A percentile compares a stretch with the other conserved stretches of the same genome.
These are phyloP conservation scores for Phaffia rhodozyma DNA, from an alignment of 1,284 basidiomycete genomes.

Conservation along the genomic window DNA sequence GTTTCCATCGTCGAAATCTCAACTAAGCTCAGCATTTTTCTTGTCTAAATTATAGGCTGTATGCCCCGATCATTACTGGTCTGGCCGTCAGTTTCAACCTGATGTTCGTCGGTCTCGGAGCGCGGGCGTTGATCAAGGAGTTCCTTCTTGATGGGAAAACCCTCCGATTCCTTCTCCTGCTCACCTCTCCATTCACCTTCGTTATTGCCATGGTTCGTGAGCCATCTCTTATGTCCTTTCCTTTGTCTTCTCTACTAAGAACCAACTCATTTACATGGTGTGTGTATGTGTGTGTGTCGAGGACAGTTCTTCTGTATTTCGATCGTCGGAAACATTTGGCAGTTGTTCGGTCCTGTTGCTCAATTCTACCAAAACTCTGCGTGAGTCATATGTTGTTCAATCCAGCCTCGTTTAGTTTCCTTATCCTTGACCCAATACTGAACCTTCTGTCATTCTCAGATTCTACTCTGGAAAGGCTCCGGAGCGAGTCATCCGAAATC, in stretches of 20 bases:
- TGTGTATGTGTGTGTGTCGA: constrained; percentile 18
- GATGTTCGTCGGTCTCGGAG: constrained; percentile 43
- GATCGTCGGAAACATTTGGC: constrained; percentile 32
- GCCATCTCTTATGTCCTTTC: constrained; percentile 30
- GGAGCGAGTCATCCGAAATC: constrained; percentile 23
- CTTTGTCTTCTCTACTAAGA: constrained; percentile 43
- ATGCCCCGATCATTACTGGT: constrained; percentile 65
- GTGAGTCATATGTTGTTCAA: constrained; percentile 20
- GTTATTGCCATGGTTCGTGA: constrained; percentile 54
- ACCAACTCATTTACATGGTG: constrained; percentile 24
- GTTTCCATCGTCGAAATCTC: no score
- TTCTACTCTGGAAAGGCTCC: constrained; percentile 42
- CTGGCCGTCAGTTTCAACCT: constrained; percentile 41
- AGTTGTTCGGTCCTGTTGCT: constrained; percentile 41
- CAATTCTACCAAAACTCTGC: constrained; percentile 43
- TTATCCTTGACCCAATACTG: constrained; percentile 32
- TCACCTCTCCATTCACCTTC: constrained; percentile 54
- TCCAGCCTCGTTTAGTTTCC: constrained; percentile 39
- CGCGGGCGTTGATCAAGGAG: constrained; percentile 56
- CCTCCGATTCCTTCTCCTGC: constrained; percentile 51
- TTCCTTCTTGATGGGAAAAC: constrained; percentile 53
- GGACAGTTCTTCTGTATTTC: constrained; percentile 37
- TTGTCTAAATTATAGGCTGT: constrained; percentile 39
- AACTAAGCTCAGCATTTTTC: no score
- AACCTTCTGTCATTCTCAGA: constrained; percentile 25